These are phyloP conservation scores for Didymella pomorum DNA, from an alignment of 2,329 filamentous ascomycete genomes.

Conservation along the genomic window DNA sequence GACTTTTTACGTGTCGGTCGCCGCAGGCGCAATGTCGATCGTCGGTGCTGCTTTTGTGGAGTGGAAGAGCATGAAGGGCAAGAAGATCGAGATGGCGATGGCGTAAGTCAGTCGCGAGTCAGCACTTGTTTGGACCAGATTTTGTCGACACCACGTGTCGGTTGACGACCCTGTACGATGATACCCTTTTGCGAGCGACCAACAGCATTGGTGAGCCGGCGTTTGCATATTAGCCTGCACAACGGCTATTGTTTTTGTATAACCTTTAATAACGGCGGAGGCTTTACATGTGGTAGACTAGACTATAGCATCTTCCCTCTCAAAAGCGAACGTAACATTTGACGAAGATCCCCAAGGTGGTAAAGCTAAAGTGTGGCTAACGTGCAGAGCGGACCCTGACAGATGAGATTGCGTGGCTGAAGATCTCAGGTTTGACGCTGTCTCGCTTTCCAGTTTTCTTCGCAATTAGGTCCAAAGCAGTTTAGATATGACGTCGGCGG, in stretches of 20 bases:
- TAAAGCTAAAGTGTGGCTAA: not conserved
- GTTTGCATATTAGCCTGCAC: not conserved
- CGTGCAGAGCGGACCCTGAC: not conserved
- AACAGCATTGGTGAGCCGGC: slow-evolving; percentile 6
- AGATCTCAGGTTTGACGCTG: not conserved
- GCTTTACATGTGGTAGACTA: not conserved
- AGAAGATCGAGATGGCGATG: slow-evolving; percentile 53
- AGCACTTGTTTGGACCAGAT: slow-evolving; percentile 8
- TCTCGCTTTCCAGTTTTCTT: not conserved
- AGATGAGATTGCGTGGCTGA: not conserved
- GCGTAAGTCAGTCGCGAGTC: slow-evolving; percentile 28
- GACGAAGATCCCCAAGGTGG: too few species aligned
- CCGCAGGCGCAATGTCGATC: slow-evolving; percentile 62
- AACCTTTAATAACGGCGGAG: slow-evolving; percentile 6
- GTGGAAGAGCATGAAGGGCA: slow-evolving; percentile 73
- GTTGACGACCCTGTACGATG: slow-evolving; percentile 19
- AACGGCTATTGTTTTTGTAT: not conserved
- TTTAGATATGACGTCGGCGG: slow-evolving; percentile 6
- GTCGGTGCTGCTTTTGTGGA: slow-evolving; percentile 65
- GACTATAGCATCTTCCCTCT: slow-evolving; percentile 3
- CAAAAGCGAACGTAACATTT: too few species aligned
- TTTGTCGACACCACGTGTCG: not conserved
- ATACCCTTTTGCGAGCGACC: slow-evolving; percentile 20
- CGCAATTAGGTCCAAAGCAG: not conserved
- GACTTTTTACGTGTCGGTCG: slow-evolving; percentile 68